Conservation (phyloP, 768 basidiomycete genomes). For the Pulveroboletus sp. region DNA sequence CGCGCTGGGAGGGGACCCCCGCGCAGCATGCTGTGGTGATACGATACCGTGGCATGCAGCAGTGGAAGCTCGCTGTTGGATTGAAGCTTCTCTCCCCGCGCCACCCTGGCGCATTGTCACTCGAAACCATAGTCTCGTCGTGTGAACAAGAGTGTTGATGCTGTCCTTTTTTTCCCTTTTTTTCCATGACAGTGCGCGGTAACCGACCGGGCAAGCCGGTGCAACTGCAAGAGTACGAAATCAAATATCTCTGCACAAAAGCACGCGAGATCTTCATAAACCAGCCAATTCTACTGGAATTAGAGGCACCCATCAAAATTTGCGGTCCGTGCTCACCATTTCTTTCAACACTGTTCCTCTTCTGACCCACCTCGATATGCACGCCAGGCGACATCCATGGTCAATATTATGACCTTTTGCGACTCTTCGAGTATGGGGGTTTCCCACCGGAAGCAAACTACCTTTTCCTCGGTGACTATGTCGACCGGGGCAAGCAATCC, state of each 20-base stretch:
- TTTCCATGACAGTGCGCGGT: constrained; percentile 71
- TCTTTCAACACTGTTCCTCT: constrained; percentile 4
- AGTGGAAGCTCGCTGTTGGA: constrained; percentile 5
- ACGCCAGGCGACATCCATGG: constrained; percentile 92
- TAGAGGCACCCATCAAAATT: constrained; percentile 99
- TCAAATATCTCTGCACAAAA: constrained; percentile 98
- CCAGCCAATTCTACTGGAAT: constrained; percentile 95
- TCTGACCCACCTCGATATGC: constrained; percentile 23
- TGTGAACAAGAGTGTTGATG: constrained; percentile 17
- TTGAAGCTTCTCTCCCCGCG: constrained; percentile 1
- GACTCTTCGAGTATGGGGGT: constrained; percentile 97
- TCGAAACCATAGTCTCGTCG: neutral
- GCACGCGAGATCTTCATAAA: constrained; percentile 99
- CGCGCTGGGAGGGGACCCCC: neutral
- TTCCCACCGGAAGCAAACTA: constrained; percentile 99
- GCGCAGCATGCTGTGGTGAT: constrained; percentile 19
- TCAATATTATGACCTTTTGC: constrained; percentile 97
- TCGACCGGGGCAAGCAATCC: constrained; percentile 98
- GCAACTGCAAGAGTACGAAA: constrained; percentile 97
- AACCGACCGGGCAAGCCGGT: constrained; percentile 99
- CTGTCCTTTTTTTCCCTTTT: constrained; percentile 12
- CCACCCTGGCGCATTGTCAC: neutral
- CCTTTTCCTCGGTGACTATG: constrained; percentile 99
- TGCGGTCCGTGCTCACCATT: constrained; percentile 65
- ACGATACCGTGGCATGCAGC: neutral